Conservation (phyloP, 305 asterid genomes). For the Caryopteris hybrid region DNA sequence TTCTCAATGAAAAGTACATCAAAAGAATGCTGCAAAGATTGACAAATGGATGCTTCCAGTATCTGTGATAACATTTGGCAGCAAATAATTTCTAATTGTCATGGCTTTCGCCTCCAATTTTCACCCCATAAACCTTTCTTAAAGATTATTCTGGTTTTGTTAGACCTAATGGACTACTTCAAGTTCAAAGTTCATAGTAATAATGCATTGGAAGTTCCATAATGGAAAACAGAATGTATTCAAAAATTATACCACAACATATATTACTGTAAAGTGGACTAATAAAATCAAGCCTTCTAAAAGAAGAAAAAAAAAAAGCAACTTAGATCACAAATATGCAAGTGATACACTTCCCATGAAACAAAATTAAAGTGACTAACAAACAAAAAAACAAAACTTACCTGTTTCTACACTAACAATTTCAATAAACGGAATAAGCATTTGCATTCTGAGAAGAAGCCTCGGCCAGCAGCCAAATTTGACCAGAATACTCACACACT, state of each 20-base stretch:
- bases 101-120: not conserved
- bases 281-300: not conserved
- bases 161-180: not conserved
- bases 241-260: not conserved
- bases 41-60: not conserved
- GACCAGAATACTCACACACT: not conserved
- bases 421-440: not conserved
- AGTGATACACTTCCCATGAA: not conserved
- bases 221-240: not conserved
- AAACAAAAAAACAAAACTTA: not conserved
- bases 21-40: not conserved
- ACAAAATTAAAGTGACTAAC: not conserved
- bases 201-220: not conserved
- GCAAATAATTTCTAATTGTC: not conserved
- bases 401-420: not conserved
- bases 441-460: not conserved
- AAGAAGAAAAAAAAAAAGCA: not conserved
- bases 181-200: not conserved
- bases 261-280: not conserved
- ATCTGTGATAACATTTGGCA: not conserved
- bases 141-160: not conserved
- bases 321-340: constrained; percentile 3
- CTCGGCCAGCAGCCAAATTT: constrained; percentile 4
- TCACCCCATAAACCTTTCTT: not conserved
- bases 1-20: not conserved